Evolutionary conservation across 2,329 filamentous ascomycete genomes (phyloP).

Genomic region (Botrytis byssoidea): DNA sequence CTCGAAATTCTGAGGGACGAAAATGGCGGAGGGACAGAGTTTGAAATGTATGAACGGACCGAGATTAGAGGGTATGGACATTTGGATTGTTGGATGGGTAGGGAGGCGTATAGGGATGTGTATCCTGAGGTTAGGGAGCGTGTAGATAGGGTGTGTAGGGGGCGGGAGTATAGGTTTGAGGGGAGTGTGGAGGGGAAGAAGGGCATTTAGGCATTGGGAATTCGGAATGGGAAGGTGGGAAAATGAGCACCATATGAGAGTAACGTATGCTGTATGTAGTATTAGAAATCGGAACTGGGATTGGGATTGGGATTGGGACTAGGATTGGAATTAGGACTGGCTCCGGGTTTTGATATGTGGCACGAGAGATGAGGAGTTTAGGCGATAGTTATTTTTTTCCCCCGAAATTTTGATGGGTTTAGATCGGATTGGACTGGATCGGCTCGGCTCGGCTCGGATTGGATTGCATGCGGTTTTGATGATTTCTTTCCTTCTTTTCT

Average conservation of each 20-base stretch:
- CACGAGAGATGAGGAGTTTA: not conserved
- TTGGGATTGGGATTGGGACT: not conserved
- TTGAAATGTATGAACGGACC: constrained; percentile 48
- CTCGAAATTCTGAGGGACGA: constrained; percentile 53
- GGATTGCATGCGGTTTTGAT: not conserved
- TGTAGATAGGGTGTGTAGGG: constrained; percentile 49
- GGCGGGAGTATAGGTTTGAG: constrained; percentile 32
- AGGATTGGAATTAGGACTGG: not conserved
- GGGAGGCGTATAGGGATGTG: constrained; percentile 57
- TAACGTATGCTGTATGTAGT: not conserved
- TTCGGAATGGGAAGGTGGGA: not conserved
- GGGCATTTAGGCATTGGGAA: not conserved
- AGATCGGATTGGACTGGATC: not conserved
- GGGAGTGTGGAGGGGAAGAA: constrained; percentile 24
- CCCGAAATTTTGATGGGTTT: accelerated
- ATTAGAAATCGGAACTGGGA: not conserved
- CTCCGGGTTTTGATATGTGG: too few species aligned
- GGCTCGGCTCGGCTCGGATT: not conserved
- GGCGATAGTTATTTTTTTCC: not conserved
- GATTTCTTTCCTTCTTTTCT: not conserved
- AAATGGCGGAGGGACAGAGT: constrained; percentile 47
- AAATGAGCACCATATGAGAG: not conserved
- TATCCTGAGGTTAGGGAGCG: constrained; percentile 56
- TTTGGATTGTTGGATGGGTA: constrained; percentile 62
- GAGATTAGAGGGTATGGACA: constrained; percentile 60